Evolutionary conservation across 192 early-diverging fungal species (phyloP).

Genomic region (Radiomyces spectabilis): DNA sequence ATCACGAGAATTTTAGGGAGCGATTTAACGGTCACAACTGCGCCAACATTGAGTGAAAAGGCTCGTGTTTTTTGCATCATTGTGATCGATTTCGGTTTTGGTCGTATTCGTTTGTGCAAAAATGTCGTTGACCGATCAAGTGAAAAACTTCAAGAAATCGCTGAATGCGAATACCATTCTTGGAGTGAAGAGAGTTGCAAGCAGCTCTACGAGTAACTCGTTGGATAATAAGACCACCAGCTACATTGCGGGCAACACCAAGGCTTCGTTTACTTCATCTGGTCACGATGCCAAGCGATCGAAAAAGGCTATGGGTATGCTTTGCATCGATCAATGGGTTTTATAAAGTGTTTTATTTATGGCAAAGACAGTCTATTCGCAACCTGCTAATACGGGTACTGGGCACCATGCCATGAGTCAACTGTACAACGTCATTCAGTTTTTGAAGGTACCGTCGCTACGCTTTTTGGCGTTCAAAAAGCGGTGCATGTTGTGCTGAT

Average conservation of each 20-base stretch:
- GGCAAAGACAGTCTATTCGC: conserved; percentile 34
- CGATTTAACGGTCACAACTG: no score
- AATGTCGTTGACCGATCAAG: conserved; percentile 14
- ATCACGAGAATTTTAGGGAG: no score
- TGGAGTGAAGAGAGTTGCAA: conserved; percentile 18
- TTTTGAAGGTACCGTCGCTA: conserved; percentile 36
- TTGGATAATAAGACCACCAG: background rate
- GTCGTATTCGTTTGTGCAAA: no score
- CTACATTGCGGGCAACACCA: conserved; percentile 15
- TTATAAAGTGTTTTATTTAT: no score
- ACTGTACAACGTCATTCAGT: conserved; percentile 47
- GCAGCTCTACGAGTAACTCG: background rate
- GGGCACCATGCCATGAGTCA: conserved; percentile 46
- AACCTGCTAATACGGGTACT: conserved; percentile 46
- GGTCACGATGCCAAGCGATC: conserved; percentile 11
- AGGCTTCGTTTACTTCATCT: conserved; percentile 14
- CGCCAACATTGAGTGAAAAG: no score
- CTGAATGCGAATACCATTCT: conserved; percentile 19
- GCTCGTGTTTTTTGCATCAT: no score
- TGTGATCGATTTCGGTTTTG: no score
- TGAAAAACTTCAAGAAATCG: conserved; percentile 26
- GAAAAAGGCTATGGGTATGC: conserved; percentile 13
- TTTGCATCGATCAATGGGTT: background rate
- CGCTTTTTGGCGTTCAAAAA: background rate
- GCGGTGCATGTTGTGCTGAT: background rate